Evolutionary conservation across 1,139 yeast genomes (phyloP).

Genomic region (Kodamaea sp.): DNA sequence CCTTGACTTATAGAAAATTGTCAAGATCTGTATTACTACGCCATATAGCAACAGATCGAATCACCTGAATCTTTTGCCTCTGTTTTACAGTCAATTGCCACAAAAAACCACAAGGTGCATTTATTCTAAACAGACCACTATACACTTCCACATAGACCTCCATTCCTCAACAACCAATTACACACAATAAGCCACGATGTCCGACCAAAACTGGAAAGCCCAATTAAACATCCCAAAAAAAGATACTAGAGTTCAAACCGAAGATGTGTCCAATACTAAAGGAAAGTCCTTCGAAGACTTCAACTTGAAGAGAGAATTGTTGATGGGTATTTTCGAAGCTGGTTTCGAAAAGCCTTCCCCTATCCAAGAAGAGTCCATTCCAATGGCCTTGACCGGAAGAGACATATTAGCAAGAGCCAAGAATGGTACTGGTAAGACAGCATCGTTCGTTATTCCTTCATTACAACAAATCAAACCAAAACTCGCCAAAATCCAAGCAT

Average conservation of each 20-base stretch:
- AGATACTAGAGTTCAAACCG: slow-evolving; percentile 94
- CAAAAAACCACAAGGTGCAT: neutral
- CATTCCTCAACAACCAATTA: neutral
- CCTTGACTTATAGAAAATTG: neutral
- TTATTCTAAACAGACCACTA: neutral
- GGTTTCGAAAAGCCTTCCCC: slow-evolving; percentile 99
- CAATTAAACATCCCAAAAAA: slow-evolving; percentile 73
- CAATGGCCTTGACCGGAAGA: slow-evolving; percentile 92
- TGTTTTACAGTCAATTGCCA: too few species aligned
- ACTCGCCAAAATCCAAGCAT: slow-evolving; percentile 80
- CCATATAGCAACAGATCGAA: too few species aligned
- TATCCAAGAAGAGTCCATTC: slow-evolving; percentile 96
- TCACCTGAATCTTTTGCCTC: neutral
- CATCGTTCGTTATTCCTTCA: slow-evolving; percentile 89
- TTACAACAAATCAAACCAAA: slow-evolving; percentile 85
- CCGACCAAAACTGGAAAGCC: slow-evolving; percentile 64
- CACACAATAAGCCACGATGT: slow-evolving; percentile 23
- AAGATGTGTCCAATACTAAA: slow-evolving; percentile 89
- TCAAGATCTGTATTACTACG: slow-evolving; percentile 7
- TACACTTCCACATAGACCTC: too few species aligned
- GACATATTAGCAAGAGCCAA: slow-evolving; percentile 97
- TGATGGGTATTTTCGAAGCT: slow-evolving; percentile 99
- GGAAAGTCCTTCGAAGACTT: slow-evolving; percentile 93
- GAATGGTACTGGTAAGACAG: slow-evolving; percentile 98
- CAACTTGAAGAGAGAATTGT: slow-evolving; percentile 83